Conservation (phyloP, 202 grass and related monocot genomes). For the Panicum hallii region DNA sequence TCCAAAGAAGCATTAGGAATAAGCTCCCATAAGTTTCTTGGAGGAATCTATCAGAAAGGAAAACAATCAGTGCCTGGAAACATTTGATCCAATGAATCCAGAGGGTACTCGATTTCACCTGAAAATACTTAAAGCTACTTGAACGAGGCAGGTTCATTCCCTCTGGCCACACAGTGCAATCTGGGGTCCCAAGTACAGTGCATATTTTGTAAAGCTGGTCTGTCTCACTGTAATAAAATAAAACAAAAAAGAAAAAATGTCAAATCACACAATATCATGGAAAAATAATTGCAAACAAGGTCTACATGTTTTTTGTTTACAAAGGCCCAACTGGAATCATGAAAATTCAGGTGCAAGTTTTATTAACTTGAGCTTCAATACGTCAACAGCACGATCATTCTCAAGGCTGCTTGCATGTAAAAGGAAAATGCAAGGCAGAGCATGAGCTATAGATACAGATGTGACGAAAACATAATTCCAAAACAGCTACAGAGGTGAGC, state of each 20-base stretch:
- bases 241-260: constrained; percentile 11
- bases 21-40: constrained; percentile 67
- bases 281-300: neutral
- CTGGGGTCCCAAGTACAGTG: constrained; percentile 82
- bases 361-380: constrained; percentile 5
- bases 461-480: neutral
- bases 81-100: constrained; percentile 16
- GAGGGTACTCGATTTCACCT: constrained; percentile 57
- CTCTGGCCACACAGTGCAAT: constrained; percentile 78
- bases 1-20: constrained; percentile 89
- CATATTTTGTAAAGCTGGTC: constrained; percentile 95
- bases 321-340: neutral
- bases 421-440: neutral
- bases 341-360: neutral
- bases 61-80: neutral
- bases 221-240: constrained; percentile 61
- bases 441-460: neutral
- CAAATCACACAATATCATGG: neutral
- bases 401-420: neutral
- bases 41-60: constrained; percentile 47
- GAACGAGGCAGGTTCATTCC: constrained; percentile 74
- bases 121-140: constrained; percentile 66
- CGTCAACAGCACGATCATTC: neutral
- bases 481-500: neutral
- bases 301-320: neutral